Conservation (phyloP, 805 yeast species). For the Clavispora carvajalis region DNA sequence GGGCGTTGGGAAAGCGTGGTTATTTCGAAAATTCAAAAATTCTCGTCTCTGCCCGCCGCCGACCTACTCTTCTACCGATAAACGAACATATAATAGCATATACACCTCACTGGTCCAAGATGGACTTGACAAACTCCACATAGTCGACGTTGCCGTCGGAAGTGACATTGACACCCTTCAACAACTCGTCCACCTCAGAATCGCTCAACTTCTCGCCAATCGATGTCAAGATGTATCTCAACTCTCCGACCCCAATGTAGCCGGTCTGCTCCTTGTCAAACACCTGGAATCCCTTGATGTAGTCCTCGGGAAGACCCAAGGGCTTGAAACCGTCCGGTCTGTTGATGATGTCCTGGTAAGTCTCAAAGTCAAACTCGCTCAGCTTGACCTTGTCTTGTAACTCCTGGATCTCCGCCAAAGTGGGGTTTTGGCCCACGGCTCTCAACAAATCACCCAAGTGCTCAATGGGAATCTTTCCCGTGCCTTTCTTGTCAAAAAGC, state of each 20-base stretch:
- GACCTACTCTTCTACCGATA: no score
- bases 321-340: slow-evolving; percentile 88
- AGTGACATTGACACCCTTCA: slow-evolving; percentile 92
- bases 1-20: no score
- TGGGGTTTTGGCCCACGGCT: slow-evolving; percentile 98
- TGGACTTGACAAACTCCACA: slow-evolving; percentile 88
- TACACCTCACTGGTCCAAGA: slow-evolving; percentile 69
- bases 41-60: background rate
- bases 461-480: slow-evolving; percentile 80
- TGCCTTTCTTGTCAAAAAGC: slow-evolving; percentile 91
- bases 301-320: slow-evolving; percentile 85
- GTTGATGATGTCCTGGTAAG: slow-evolving; percentile 69
- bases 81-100: slow-evolving; percentile 1
- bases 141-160: slow-evolving; percentile 94
- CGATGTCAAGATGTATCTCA: slow-evolving; percentile 89
- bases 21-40: no score
- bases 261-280: slow-evolving; percentile 96
- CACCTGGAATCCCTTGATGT: slow-evolving; percentile 88
- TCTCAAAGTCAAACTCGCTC: slow-evolving; percentile 63
- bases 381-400: slow-evolving; percentile 38
- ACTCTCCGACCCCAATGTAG: slow-evolving; percentile 93
- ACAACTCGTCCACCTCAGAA: slow-evolving; percentile 88
- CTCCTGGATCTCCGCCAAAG: slow-evolving; percentile 74
- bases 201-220: slow-evolving; percentile 92
- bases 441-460: slow-evolving; percentile 89